A percentile compares a stretch with the other conserved stretches of the same genome.
Conservation (phyloP, 2,329 filamentous ascomycete genomes). For the Tricladium varicosporioides region DNA sequence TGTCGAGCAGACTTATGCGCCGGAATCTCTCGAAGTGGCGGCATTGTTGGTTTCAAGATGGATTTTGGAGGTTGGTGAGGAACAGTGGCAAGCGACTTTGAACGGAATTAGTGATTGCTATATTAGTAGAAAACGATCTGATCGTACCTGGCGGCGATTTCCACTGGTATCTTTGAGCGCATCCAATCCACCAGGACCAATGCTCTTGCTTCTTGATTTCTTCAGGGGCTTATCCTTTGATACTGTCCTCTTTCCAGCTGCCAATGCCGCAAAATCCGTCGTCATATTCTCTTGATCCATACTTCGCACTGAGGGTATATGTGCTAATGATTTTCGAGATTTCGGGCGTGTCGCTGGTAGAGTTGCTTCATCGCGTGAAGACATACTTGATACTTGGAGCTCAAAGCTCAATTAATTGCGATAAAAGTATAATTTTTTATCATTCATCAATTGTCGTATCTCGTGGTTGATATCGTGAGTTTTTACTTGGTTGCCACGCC, state of each 20-base stretch:
- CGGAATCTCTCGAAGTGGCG: constrained; percentile 64
- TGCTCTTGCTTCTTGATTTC: constrained; percentile 91
- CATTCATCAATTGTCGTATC: constrained; percentile 2
- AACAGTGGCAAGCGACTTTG: constrained; percentile 30
- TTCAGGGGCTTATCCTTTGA: constrained; percentile 36
- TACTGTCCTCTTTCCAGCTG: constrained; percentile 24
- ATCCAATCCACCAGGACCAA: constrained; percentile 88
- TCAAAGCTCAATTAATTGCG: constrained; percentile 10
- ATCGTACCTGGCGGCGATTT: constrained; percentile 73
- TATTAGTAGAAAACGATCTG: constrained; percentile 30
- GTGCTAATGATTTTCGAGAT: constrained; percentile 70
- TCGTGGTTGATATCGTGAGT: constrained; percentile 15
- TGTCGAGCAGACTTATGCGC: constrained; percentile 40
- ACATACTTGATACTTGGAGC: constrained; percentile 34
- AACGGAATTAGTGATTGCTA: constrained; percentile 14
- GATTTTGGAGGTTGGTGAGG: constrained; percentile 55
- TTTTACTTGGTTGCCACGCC: constrained; percentile 16
- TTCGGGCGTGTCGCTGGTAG: constrained; percentile 50
- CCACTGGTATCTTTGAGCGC: constrained; percentile 72
- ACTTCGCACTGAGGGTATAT: constrained; percentile 51
- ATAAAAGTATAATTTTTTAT: background rate
- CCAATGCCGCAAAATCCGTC: constrained; percentile 55
- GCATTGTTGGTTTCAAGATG: constrained; percentile 78
- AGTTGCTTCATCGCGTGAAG: constrained; percentile 44
- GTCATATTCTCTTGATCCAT: constrained; percentile 79